Base-by-base conservation (phyloP, 768 basidiomycete species). In the Omphalotus guepiniiformis region DNA sequence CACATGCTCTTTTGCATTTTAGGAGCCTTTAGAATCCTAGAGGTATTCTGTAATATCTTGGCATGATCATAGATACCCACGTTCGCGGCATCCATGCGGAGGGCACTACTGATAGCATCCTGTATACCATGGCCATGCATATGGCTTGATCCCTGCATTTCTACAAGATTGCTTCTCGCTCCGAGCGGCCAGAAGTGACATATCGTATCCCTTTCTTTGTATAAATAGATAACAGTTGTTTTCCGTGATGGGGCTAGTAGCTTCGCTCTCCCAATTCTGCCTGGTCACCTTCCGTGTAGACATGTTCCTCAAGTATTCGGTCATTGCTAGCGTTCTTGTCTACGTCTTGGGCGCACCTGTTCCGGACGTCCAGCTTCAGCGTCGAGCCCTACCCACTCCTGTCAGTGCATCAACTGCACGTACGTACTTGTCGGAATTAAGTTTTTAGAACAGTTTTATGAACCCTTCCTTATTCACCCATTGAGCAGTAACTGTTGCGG, bases 401-500 rank as follows among this genome's bases (percentile, higher is more conserved):
- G 30, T 52, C 19, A 30, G 29, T 8, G 50, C 39, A 3, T 47
- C 50, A 9, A 39, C 50, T n/a, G 50, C 50, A n/a, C 30, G 36
- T 21, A 41, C 50, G 7, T 49, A 49, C 29, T 34, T 52, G 13
- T 35, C 37, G 3, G 37, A 47, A 16, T 35, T 39, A 32, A 32
- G 37, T 19, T 9, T 21, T 9, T 39, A 12, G 37, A 39, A 18
- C 37, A 39, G 19, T 8, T 8, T 8, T 19, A 12, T 8, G 18
- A 39, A 9, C 8, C 8, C 37, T 39, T 39, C 2, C 30, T 9
- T n/a, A 32, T 9, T 32, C n/a, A 9, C 30, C 30, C 30, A 9
- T 32, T 18, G 23, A n/a, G n/a, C 11, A 66, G 65, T 75, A 39
- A 65, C 65, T 6, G 72, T 74, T 8, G 71, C 69, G 5, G 65